Conservation (phyloP, 176 grass and related monocot species). For the barley (Hordeum vulgare) region DNA sequence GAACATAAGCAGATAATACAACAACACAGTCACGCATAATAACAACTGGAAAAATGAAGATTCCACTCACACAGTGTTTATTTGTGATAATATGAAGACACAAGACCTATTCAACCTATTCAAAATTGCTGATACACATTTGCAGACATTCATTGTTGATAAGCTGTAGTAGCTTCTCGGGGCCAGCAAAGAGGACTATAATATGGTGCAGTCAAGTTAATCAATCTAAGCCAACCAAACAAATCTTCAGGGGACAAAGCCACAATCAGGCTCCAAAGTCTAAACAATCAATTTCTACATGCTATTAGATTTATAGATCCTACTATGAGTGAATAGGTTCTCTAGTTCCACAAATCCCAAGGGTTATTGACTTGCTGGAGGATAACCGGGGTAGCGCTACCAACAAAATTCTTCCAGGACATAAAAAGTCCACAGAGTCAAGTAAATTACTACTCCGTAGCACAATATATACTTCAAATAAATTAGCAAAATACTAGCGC, state of each 20-base stretch:
- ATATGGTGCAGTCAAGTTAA: neutral
- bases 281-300: neutral
- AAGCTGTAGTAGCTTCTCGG: neutral
- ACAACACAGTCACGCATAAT: neutral
- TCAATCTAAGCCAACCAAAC: neutral
- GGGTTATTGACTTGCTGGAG: neutral
- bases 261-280: neutral
- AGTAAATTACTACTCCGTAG: too few relatives aligned
- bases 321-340: neutral
- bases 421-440: neutral
- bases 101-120: neutral
- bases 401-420: neutral
- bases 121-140: neutral
- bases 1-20: neutral
- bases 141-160: neutral
- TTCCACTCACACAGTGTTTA: neutral
- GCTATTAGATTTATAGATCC: neutral
- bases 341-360: neutral
- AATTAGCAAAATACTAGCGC: neutral
- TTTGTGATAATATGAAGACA: neutral
- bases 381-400: neutral
- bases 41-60: neutral
- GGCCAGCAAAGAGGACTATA: neutral
- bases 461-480: neutral
- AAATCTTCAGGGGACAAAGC: neutral